phyloP scores from a whole-genome alignment of 1,139 yeast species.

The Schizosaccharomyces versatilis region DNA sequence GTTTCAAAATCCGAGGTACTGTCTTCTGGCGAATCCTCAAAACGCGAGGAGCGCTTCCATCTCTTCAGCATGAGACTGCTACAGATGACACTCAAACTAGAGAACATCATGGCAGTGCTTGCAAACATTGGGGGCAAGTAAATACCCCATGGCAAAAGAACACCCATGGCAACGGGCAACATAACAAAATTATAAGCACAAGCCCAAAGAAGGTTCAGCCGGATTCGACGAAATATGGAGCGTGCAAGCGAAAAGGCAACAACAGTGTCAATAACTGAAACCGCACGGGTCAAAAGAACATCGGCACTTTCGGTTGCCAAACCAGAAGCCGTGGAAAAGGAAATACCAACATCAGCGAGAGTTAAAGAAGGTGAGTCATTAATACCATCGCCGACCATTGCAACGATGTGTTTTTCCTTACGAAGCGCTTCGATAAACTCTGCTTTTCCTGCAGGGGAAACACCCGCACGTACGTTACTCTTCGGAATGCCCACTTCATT shows the following conservation, averaged over 20 bases:
- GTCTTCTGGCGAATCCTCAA: background rate
- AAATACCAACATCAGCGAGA: constrained; percentile 72
- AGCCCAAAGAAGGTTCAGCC: constrained; percentile 69
- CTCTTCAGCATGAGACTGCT: constrained; percentile 43
- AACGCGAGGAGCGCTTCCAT: constrained; percentile 20
- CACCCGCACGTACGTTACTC: constrained; percentile 44
- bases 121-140: constrained; percentile 85
- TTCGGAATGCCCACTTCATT: constrained; percentile 52
- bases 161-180: constrained; percentile 94
- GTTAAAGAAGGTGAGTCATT: constrained; percentile 90
- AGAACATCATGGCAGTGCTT: constrained; percentile 69
- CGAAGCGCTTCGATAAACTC: constrained; percentile 30
- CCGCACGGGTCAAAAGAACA: constrained; percentile 41
- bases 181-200: constrained; percentile 59
- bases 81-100: constrained; percentile 70
- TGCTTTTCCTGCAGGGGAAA: constrained; percentile 52
- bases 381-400: constrained; percentile 84
- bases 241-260: constrained; percentile 54
- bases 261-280: constrained; percentile 35
- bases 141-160: constrained; percentile 54
- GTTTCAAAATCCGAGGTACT: too few relatives aligned
- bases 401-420: constrained; percentile 21
- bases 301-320: constrained; percentile 86
- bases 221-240: constrained; percentile 51
- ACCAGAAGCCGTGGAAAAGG: constrained; percentile 81